A percentile compares a stretch with the other conserved stretches of the same genome.
phyloP scores from a whole-genome alignment of 768 basidiomycete genomes.

The Suillus bovinus region DNA sequence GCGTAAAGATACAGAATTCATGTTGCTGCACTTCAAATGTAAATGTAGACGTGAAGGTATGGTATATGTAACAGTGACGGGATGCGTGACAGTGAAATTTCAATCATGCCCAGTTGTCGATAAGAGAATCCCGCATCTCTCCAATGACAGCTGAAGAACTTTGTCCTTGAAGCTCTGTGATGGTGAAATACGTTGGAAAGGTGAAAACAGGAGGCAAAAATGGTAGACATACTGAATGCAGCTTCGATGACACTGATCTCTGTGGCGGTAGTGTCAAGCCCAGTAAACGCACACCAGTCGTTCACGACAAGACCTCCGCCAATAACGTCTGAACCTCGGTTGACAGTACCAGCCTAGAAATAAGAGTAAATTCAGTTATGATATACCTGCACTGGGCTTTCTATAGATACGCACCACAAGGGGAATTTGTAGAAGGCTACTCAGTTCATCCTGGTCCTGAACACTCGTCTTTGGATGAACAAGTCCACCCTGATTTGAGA shows the following conservation, averaged over 20 bases:
- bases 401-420: constrained; percentile 69
- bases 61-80: neutral
- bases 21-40: neutral
- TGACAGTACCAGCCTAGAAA: constrained; percentile 91
- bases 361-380: constrained; percentile 9
- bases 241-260: constrained; percentile 99
- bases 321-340: constrained; percentile 96
- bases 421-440: constrained; percentile 90
- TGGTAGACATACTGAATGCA: constrained; percentile 77
- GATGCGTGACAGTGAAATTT: neutral
- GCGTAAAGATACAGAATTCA: constrained; percentile 5
- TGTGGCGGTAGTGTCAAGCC: constrained; percentile 98
- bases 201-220: constrained; percentile 5
- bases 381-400: constrained; percentile 1
- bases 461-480: constrained; percentile 98
- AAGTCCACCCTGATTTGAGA: constrained; percentile 96
- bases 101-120: constrained; percentile 87
- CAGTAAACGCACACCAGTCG: constrained; percentile 99
- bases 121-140: constrained; percentile 89
- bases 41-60: constrained; percentile 8
- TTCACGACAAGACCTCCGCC: constrained; percentile 98
- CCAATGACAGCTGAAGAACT: constrained; percentile 80
- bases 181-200: constrained; percentile 10
- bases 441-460: constrained; percentile 97
- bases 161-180: constrained; percentile 81